Evolutionary conservation across 2,329 filamentous ascomycete genomes (phyloP).

Genomic region (Ascosphaera apis): DNA sequence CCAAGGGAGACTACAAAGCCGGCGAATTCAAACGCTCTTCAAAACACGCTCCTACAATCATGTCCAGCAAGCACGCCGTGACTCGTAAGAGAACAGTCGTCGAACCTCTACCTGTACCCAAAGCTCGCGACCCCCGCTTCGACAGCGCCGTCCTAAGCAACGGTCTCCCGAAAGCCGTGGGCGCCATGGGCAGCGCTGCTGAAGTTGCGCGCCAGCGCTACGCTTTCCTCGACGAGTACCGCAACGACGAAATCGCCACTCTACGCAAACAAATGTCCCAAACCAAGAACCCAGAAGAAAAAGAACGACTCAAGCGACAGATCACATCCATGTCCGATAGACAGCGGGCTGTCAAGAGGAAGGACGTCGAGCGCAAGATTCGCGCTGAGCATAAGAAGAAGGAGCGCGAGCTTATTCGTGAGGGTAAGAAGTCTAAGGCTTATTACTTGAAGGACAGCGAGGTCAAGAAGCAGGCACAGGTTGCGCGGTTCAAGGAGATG

Average conservation of each 20-base stretch:
- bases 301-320: constrained; percentile 47
- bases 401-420: constrained; percentile 63
- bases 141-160: constrained; percentile 33
- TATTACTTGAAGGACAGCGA: constrained; percentile 87
- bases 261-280: constrained; percentile 45
- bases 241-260: constrained; percentile 56
- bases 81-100: constrained; percentile 58
- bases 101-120: constrained; percentile 28
- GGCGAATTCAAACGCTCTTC: constrained; percentile 20
- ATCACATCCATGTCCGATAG: constrained; percentile 59
- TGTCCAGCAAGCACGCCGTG: constrained; percentile 65
- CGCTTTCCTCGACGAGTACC: constrained; percentile 69
- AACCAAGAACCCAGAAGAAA: constrained; percentile 39
- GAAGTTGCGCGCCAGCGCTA: constrained; percentile 43
- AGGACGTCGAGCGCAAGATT: constrained; percentile 46
- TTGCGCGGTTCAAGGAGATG: constrained; percentile 61
- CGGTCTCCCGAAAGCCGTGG: constrained; percentile 14
- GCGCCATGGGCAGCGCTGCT: background rate
- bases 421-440: constrained; percentile 58
- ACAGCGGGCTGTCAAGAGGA: constrained; percentile 45
- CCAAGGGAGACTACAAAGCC: constrained; percentile 5
- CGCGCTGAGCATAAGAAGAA: constrained; percentile 51
- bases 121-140: constrained; percentile 72
- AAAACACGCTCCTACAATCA: constrained; percentile 74
- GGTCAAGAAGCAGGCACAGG: constrained; percentile 63